Conservation (phyloP, 2,329 filamentous ascomycete genomes). For the Gyromitra esculenta region DNA sequence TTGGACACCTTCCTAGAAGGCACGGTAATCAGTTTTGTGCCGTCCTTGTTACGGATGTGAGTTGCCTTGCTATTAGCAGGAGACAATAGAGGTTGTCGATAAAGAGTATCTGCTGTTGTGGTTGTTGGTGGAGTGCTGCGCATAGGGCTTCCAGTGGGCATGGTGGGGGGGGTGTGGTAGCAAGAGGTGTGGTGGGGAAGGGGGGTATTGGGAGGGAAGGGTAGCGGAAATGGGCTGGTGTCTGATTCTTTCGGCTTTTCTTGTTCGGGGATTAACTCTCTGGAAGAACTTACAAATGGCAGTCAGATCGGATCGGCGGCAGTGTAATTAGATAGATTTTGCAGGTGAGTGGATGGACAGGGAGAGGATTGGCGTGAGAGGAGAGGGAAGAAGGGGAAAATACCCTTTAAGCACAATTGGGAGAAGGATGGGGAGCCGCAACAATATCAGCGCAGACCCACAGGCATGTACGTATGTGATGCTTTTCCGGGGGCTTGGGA, state of each 20-base stretch:
- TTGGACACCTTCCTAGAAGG: conserved; percentile 56
- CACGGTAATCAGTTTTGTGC: conserved; percentile 58
- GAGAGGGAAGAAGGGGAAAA: conserved; percentile 37
- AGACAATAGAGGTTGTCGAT: conserved; percentile 46
- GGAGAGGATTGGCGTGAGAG: conserved; percentile 40
- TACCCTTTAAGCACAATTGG: conserved; percentile 50
- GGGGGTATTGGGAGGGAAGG: conserved; percentile 6
- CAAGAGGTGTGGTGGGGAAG: conserved; percentile 36
- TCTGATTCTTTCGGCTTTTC: conserved; percentile 34
- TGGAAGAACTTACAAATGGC: conserved; percentile 46
- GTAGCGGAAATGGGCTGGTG: conserved; percentile 24
- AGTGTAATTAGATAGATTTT: conserved; percentile 41
- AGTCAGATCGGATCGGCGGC: conserved; percentile 46
- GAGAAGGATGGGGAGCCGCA: conserved; percentile 48
- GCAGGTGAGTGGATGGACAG: conserved; percentile 40
- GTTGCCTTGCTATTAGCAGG: conserved; percentile 53
- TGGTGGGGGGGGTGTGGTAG: conserved; percentile 43
- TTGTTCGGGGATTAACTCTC: conserved; percentile 37
- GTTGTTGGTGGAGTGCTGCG: conserved; percentile 49
- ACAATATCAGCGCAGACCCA: conserved; percentile 48
- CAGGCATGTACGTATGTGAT: conserved; percentile 49
- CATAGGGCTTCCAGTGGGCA: conserved; percentile 53
- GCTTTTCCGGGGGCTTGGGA: conserved; percentile 44
- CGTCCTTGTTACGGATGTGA: conserved; percentile 58
- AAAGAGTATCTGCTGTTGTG: conserved; percentile 40